phyloP scores from a whole-genome alignment of 129 eudicot genomes.

The Artemisia annua region DNA sequence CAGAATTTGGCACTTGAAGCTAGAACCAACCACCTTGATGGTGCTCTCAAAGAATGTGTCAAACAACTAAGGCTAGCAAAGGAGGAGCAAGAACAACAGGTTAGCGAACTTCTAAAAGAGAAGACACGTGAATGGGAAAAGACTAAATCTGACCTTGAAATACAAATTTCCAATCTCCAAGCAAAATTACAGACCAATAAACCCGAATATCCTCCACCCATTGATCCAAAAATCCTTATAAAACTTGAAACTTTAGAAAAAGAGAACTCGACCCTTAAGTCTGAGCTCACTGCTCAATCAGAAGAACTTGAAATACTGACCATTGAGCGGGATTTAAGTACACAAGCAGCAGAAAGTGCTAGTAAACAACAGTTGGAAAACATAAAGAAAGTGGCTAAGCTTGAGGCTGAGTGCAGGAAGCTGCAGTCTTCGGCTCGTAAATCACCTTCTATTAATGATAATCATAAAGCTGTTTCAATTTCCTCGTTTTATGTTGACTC shows the following conservation, averaged over 20 bases:
- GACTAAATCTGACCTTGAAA: too few species aligned
- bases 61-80: too few species aligned
- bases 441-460: slow-evolving; percentile 39
- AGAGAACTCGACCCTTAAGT: slow-evolving; percentile 53
- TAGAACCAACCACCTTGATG: slow-evolving; percentile 49
- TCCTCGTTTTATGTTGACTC: slow-evolving; percentile 58
- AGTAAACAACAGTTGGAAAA: slow-evolving; percentile 80
- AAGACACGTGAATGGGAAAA: too few species aligned
- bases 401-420: slow-evolving; percentile 80
- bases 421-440: slow-evolving; percentile 57
- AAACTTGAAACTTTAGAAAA: slow-evolving; percentile 55
- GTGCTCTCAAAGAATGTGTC: too few species aligned
- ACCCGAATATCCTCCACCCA: neutral
- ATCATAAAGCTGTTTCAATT: slow-evolving; percentile 41
- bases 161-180: too few species aligned
- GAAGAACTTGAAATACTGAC: slow-evolving; percentile 63
- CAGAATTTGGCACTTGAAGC: slow-evolving; percentile 67
- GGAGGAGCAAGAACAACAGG: too few species aligned
- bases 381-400: slow-evolving; percentile 74
- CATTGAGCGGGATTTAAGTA: slow-evolving; percentile 77
- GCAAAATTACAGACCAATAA: too few species aligned
- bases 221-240: slow-evolving; percentile 42
- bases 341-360: slow-evolving; percentile 76
- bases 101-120: too few species aligned
- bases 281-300: slow-evolving; percentile 37